Conservation (phyloP, 139 green algal species). For the Marvania coccoides region DNA sequence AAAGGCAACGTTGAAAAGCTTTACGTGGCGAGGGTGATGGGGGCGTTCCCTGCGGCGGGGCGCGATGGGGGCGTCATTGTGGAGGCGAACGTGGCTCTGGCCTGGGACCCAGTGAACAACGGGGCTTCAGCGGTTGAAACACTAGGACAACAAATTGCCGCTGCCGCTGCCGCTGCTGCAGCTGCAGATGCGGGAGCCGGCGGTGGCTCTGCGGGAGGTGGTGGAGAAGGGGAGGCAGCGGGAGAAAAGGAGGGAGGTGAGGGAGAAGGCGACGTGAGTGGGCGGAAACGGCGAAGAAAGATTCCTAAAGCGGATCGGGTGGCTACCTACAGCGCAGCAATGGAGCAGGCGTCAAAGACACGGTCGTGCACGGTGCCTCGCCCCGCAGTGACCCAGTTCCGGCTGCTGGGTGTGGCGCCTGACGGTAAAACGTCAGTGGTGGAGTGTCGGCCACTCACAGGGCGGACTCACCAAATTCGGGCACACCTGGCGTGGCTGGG, state of each 20-base stretch:
- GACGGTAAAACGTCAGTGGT: slow-evolving; percentile 63
- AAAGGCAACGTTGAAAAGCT: slow-evolving; percentile 56
- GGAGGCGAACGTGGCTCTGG: slow-evolving; percentile 32
- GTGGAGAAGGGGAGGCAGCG: background rate
- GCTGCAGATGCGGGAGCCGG: background rate
- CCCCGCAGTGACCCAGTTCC: slow-evolving; percentile 41
- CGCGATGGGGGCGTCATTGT: too few species aligned
- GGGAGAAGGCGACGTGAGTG: background rate
- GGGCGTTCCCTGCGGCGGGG: slow-evolving; percentile 64
- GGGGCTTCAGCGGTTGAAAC: slow-evolving; percentile 13
- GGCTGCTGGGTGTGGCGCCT: slow-evolving; percentile 28
- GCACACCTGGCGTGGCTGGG: slow-evolving; percentile 61
- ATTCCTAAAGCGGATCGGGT: background rate
- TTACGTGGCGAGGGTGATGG: slow-evolving; percentile 77
- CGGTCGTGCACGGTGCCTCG: slow-evolving; percentile 2
- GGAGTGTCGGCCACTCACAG: slow-evolving; percentile 48
- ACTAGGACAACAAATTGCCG: too few species aligned
- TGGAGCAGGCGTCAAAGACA: background rate
- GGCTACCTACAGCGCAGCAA: too few species aligned
- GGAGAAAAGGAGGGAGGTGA: background rate
- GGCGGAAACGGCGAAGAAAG: background rate
- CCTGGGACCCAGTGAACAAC: slow-evolving; percentile 52
- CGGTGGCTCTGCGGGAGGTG: background rate
- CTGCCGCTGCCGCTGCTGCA: background rate
- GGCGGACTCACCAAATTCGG: slow-evolving; percentile 67